Percentiles rank a stretch among this genome's conserved stretches.
phyloP scores from a whole-genome alignment of 2,329 filamentous ascomycete genomes.

The Penicillium sp. region DNA sequence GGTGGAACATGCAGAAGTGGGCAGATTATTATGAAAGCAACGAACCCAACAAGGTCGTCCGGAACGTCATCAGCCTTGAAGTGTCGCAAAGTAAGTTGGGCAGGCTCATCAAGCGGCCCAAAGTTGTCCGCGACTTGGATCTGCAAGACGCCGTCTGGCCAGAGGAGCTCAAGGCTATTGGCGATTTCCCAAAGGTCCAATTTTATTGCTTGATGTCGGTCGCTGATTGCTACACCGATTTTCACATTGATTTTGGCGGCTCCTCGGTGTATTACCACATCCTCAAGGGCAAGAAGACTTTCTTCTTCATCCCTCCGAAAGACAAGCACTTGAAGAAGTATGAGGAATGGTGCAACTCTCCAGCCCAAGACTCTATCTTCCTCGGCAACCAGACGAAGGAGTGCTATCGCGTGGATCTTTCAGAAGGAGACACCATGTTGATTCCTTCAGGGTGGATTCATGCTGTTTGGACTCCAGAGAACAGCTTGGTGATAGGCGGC shows the following conservation, averaged over 20 bases:
- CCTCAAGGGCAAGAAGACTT: constrained; percentile 65
- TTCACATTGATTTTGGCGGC: constrained; percentile 70
- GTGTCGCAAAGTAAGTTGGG: constrained; percentile 64
- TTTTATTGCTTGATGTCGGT: constrained; percentile 71
- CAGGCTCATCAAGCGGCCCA: constrained; percentile 60
- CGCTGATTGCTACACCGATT: constrained; percentile 68
- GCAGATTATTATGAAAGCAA: constrained; percentile 65
- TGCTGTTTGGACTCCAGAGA: constrained; percentile 67
- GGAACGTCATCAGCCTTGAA: constrained; percentile 68
- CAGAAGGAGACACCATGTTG: constrained; percentile 66
- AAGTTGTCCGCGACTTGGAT: constrained; percentile 62
- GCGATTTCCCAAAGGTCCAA: constrained; percentile 62
- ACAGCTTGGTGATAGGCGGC: constrained; percentile 68
- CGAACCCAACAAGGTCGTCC: constrained; percentile 56
- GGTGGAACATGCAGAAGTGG: constrained; percentile 65
- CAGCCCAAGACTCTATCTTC: constrained; percentile 64
- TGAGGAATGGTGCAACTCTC: constrained; percentile 68
- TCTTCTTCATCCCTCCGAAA: constrained; percentile 69
- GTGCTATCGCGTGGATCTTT: constrained; percentile 65
- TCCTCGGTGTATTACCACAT: constrained; percentile 71
- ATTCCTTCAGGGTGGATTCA: constrained; percentile 72
- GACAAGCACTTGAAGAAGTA: constrained; percentile 68
- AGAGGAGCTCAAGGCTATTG: constrained; percentile 50
- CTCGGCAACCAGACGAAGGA: constrained; percentile 64
- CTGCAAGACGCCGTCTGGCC: constrained; percentile 54